Base-by-base conservation (phyloP, 1,284 basidiomycete genomes). In the Vanrija humicola region DNA sequence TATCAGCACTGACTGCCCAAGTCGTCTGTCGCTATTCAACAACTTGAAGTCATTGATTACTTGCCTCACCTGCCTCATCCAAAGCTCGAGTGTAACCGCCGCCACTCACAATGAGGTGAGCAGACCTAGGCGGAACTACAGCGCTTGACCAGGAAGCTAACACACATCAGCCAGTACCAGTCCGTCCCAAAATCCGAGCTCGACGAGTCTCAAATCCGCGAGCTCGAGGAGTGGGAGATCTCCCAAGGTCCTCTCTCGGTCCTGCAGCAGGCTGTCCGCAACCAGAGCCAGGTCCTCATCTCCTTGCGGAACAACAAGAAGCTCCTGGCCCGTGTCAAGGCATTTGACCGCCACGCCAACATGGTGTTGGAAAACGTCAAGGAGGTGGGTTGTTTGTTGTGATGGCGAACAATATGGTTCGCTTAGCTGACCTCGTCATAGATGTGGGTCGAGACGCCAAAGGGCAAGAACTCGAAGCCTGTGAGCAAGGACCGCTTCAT, bases 381-480 rank as follows among this genome's bases (percentile, higher is more conserved):
- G 78, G 93, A 96, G 87, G 91, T 84, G 70, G 10, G 61, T 52
- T 3, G 21, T 38, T 12, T n/a, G 43, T 15, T 25, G 25, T n/a
- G 28, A 28, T 43, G 23, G 8, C 39, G 8, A 21, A 21, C 23
- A 14, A 15, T 10, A 34, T 34, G 34, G 6, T 10, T 6, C 10
- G 7, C 6, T 16, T 15, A 21, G 21, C 51, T 43, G 34, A 38
- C 19, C 8, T 3, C 29, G 12, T 19, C 34, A 5, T 61, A 95
- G 89, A 97, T 97, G 95, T 98, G 96, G 96, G 97, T 94, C 26
- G 96, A 99, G 76, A 79, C 88, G 52, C 96, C 96, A 21, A 98
- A 98, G 78, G 92, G 92, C 49, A 98, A 98, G 80, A 92, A 90
- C 74, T 96, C 96, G 80, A 98, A 98, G 77, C 90, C 96, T 3